A percentile compares a stretch with the other conserved stretches of the same genome.
Conservation (phyloP, 2,329 filamentous ascomycete species). For the Penicillium sp. region DNA sequence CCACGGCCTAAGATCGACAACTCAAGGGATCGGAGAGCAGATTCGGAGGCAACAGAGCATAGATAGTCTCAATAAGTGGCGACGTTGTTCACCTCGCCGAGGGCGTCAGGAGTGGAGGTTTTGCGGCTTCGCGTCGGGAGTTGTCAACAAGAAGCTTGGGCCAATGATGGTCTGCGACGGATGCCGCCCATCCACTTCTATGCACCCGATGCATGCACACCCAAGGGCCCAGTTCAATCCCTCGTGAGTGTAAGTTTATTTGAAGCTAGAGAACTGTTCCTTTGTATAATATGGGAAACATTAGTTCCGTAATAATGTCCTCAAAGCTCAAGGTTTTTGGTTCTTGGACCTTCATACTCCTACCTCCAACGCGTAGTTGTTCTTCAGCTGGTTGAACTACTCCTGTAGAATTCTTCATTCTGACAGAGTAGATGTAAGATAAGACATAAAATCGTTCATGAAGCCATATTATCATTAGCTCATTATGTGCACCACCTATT, state of each 20-base stretch:
- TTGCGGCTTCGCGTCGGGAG: constrained; percentile 26
- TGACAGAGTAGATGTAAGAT: no score
- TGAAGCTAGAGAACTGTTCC: no score
- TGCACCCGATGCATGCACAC: no score
- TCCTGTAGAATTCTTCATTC: no score
- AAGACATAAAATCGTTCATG: no score
- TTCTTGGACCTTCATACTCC: background rate
- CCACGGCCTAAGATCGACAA: constrained; percentile 28
- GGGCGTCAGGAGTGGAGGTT: constrained; percentile 16
- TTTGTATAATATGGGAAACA: no score
- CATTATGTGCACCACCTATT: no score
- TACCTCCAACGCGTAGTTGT: no score
- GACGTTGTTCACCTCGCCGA: constrained; percentile 13
- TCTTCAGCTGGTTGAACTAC: no score
- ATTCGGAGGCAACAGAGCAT: constrained; percentile 12
- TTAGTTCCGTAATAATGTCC: background rate
- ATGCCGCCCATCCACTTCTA: background rate
- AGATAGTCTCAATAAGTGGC: constrained; percentile 11
- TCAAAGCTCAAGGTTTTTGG: background rate
- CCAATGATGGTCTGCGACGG: constrained; percentile 25
- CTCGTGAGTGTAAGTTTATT: no score
- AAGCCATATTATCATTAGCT: no score
- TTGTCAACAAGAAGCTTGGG: constrained; percentile 42
- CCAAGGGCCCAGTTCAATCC: no score
- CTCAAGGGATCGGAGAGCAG: constrained; percentile 11